These are phyloP conservation scores for Blastocladiella britannica DNA, from an alignment of 192 early-diverging fungal genomes.

Conservation along the genomic window DNA sequence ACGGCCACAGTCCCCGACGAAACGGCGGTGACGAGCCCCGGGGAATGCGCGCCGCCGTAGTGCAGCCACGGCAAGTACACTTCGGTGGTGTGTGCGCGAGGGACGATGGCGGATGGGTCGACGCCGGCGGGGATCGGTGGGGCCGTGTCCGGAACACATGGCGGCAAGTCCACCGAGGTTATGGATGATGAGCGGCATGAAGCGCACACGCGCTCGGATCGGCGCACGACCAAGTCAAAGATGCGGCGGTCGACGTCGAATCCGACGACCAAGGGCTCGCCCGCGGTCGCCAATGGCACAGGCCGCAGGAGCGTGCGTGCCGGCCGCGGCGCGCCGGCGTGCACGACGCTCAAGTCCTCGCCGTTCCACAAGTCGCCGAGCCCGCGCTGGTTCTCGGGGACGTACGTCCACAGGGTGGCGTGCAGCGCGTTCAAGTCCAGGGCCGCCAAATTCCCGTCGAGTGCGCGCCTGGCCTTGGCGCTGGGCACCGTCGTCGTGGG, in stretches of 20 bases:
- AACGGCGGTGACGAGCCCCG: neutral
- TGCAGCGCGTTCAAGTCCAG: conserved; percentile 22
- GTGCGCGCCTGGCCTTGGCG: conserved; percentile 19
- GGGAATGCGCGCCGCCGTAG: neutral
- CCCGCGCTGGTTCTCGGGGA: conserved; percentile 21
- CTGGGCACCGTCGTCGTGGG: conserved; percentile 15
- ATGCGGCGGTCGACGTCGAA: too few species aligned
- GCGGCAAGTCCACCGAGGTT: neutral
- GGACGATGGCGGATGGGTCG: too few species aligned
- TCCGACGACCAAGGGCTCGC: too few species aligned
- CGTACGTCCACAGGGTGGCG: conserved; percentile 31
- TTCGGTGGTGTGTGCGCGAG: neutral
- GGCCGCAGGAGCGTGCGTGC: neutral
- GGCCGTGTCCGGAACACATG: too few species aligned
- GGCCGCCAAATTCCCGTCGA: conserved; percentile 28
- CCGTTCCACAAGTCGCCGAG: conserved; percentile 35
- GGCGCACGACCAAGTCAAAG: neutral
- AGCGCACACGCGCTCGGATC: neutral
- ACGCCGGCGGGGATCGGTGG: too few species aligned
- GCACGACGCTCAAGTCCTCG: conserved; percentile 20
- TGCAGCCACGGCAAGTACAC: neutral
- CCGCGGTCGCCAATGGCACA: neutral
- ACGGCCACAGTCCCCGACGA: neutral
- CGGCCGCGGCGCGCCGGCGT: neutral
- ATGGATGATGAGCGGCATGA: neutral